Percentiles rank a stretch among this genome's conserved stretches.
phyloP scores from a whole-genome alignment of 768 basidiomycete genomes.

The Serpula lacrymans region DNA sequence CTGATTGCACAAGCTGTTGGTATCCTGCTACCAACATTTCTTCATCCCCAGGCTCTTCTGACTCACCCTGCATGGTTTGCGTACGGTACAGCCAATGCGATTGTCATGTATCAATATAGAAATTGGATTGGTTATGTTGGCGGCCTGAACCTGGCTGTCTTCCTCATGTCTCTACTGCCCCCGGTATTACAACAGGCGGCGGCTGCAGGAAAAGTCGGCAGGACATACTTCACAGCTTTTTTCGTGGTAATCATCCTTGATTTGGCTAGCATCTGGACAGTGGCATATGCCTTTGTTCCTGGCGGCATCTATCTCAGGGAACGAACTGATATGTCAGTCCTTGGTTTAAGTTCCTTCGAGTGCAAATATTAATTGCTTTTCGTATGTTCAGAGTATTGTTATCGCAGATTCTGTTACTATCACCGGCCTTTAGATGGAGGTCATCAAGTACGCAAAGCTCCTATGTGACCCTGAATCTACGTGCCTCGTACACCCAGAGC shows the following conservation, averaged over 20 bases:
- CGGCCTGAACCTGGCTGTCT: conserved; percentile 59
- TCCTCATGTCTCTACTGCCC: conserved; percentile 64
- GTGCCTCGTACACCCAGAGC: conserved; percentile 22
- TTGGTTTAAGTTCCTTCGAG: conserved; percentile 1
- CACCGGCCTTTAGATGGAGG: conserved; percentile 45
- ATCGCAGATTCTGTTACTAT: conserved; percentile 47
- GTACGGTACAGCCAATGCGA: conserved; percentile 50
- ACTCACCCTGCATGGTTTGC: conserved; percentile 50
- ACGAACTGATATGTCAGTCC: conserved; percentile 65
- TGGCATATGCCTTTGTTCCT: conserved; percentile 89
- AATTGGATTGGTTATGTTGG: conserved; percentile 72
- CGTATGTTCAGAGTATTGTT: neutral
- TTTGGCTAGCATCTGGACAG: conserved; percentile 75
- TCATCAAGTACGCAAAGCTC: conserved; percentile 3
- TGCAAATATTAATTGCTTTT: neutral
- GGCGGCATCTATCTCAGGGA: conserved; percentile 74
- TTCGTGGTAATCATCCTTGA: conserved; percentile 59
- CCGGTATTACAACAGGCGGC: conserved; percentile 47
- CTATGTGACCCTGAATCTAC: conserved; percentile 8
- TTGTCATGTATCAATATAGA: conserved; percentile 53
- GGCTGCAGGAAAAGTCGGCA: conserved; percentile 36
- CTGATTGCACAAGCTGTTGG: conserved; percentile 61
- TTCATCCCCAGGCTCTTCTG: conserved; percentile 28
- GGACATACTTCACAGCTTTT: conserved; percentile 55
- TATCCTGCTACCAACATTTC: conserved; percentile 38